Percentiles rank a stretch among this genome's conserved stretches.
Evolutionary conservation across 768 basidiomycete genomes (phyloP).

Genomic region (Calocera cornea): DNA sequence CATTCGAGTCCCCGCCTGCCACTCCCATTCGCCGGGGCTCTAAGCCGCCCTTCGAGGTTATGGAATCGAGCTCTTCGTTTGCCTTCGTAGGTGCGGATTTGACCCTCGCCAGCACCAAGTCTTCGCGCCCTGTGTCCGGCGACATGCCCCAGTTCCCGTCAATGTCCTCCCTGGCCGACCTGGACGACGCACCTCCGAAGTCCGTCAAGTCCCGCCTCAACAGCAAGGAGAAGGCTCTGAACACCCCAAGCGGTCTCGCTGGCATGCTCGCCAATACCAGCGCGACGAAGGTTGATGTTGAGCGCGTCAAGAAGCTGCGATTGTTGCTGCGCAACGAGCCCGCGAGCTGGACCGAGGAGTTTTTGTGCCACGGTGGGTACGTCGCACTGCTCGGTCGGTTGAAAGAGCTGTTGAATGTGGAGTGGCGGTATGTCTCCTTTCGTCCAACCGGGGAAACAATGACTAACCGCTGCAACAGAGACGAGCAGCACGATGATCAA

Average conservation of each 20-base stretch:
- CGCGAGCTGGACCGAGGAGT: slow-evolving; percentile 87
- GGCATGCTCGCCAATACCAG: slow-evolving; percentile 52
- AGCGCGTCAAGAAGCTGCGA: slow-evolving; percentile 73
- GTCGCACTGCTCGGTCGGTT: slow-evolving; percentile 66
- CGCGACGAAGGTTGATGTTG: slow-evolving; percentile 68
- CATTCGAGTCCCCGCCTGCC: slow-evolving; percentile 34
- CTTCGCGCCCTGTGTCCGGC: not conserved
- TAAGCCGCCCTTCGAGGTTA: not conserved
- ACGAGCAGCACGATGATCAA: slow-evolving; percentile 96
- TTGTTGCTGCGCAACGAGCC: slow-evolving; percentile 80
- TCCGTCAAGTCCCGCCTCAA: not conserved
- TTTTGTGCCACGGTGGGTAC: slow-evolving; percentile 75
- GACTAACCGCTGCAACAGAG: slow-evolving; percentile 34
- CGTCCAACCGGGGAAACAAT: not conserved
- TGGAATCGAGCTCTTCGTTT: not conserved
- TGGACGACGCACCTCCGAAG: not conserved
- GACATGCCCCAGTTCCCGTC: not conserved
- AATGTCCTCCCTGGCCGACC: not conserved
- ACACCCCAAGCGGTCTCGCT: slow-evolving; percentile 53
- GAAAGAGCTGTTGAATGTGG: slow-evolving; percentile 84
- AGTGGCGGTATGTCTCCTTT: slow-evolving; percentile 73
- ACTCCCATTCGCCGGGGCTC: slow-evolving; percentile 12
- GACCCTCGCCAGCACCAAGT: not conserved
- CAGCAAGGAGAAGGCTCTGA: slow-evolving; percentile 10
- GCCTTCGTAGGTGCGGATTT: not conserved